Evolutionary conservation across 768 basidiomycete species (phyloP).

Genomic region (Trametes maxima): DNA sequence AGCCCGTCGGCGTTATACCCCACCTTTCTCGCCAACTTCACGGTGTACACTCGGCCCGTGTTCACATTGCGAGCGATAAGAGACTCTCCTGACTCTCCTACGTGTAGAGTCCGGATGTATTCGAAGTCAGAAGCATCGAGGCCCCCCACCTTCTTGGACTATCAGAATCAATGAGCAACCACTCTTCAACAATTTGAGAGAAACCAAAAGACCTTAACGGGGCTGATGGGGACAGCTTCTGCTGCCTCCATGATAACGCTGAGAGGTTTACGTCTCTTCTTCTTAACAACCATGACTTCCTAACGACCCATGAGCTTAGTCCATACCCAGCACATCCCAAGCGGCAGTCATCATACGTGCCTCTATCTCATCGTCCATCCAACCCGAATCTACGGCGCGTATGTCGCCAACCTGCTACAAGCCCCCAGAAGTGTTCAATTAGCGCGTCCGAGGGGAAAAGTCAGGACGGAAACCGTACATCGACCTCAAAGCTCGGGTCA

Average conservation of each 20-base stretch:
- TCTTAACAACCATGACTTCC: slow-evolving; percentile 53
- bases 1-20: not conserved
- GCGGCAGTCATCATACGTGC: slow-evolving; percentile 32
- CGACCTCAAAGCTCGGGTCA: slow-evolving; percentile 44
- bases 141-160: not conserved
- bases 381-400: slow-evolving; percentile 45
- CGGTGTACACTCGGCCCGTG: slow-evolving; percentile 8
- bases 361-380: slow-evolving; percentile 53
- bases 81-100: not conserved
- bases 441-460: no score
- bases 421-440: not conserved
- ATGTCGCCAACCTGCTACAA: slow-evolving; percentile 45
- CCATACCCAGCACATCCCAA: not conserved
- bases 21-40: slow-evolving; percentile 22
- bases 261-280: slow-evolving; percentile 15
- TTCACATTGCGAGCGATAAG: slow-evolving; percentile 19
- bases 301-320: slow-evolving; percentile 22
- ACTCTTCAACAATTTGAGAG: not conserved
- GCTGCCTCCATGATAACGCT: slow-evolving; percentile 22
- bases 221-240: not conserved
- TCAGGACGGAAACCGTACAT: slow-evolving; percentile 32
- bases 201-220: not conserved
- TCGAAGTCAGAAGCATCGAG: slow-evolving; percentile 21
- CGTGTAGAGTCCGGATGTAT: slow-evolving; percentile 8
- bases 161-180: not conserved